Evolutionary conservation across 768 basidiomycete species (phyloP).

Genomic region (Rhodotorula diobovata): DNA sequence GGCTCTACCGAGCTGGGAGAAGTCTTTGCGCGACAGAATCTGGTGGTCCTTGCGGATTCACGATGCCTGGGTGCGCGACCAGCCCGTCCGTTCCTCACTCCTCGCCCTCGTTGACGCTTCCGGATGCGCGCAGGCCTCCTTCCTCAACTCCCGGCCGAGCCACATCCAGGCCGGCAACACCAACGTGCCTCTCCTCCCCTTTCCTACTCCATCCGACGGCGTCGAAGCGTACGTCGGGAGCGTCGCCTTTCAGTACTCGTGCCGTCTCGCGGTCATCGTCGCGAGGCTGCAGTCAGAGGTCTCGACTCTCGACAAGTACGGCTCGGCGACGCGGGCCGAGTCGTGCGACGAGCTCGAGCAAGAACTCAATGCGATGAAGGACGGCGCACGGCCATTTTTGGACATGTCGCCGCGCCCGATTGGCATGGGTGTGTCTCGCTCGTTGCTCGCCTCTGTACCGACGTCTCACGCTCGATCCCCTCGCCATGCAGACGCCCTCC

Average conservation of each 20-base stretch:
- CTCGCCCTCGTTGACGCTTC: no score
- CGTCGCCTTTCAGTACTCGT: constrained; percentile 20
- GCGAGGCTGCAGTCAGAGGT: constrained; percentile 15
- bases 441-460: no score
- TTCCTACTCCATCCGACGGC: background rate
- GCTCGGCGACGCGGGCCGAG: background rate
- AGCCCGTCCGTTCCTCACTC: no score
- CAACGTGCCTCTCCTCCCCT: constrained; percentile 9
- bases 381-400: background rate
- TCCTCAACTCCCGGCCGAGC: constrained; percentile 33
- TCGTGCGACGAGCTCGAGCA: constrained; percentile 24
- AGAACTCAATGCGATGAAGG: constrained; percentile 24
- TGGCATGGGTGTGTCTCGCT: constrained; percentile 18
- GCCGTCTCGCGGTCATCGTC: constrained; percentile 24
- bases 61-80: constrained; percentile 30
- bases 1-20: constrained; percentile 26
- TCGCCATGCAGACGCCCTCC: constrained; percentile 13
- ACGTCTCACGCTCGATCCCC: background rate
- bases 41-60: constrained; percentile 33
- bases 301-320: constrained; percentile 12
- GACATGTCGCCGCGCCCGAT: background rate
- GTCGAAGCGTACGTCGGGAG: background rate
- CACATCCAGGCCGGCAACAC: constrained; percentile 31
- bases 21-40: constrained; percentile 11
- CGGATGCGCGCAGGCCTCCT: constrained; percentile 21